These are phyloP conservation scores for Bruguiera parviflora DNA, from an alignment of 345 rosid species.

Conservation along the genomic window DNA sequence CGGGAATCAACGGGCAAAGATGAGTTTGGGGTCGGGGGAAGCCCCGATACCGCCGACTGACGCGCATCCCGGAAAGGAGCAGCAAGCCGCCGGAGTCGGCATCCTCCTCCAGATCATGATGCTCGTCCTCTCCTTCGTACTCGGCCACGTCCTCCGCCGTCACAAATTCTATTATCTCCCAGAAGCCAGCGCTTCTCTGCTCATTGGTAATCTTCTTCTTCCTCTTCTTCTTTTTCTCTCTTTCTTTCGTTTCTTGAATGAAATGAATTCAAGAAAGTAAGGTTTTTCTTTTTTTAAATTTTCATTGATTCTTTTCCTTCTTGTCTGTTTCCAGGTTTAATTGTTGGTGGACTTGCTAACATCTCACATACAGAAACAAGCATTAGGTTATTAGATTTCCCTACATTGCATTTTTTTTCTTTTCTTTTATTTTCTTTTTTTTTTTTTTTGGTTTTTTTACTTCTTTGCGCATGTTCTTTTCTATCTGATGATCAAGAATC, in stretches of 20 bases:
- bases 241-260: background rate
- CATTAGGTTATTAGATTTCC: constrained; percentile 48
- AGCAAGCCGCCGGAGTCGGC: constrained; percentile 98
- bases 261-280: too few relatives aligned
- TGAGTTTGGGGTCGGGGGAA: constrained; percentile 26
- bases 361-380: constrained; percentile 83
- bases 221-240: background rate
- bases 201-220: constrained; percentile 50
- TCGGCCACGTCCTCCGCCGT: constrained; percentile 97
- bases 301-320: too few relatives aligned
- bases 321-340: constrained; percentile 45
- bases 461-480: too few relatives aligned
- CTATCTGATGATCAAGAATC: too few relatives aligned
- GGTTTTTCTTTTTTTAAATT: too few relatives aligned
- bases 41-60: constrained; percentile 45
- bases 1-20: background rate
- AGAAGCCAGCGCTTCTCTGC: constrained; percentile 98
- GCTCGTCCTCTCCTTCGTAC: constrained; percentile 98
- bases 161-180: constrained; percentile 93
- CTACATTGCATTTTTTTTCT: too few relatives aligned
- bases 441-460: too few relatives aligned
- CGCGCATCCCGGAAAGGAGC: constrained; percentile 72
- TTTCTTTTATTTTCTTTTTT: too few relatives aligned
- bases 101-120: constrained; percentile 99
- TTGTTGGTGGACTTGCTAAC: constrained; percentile 89